Evolutionary conservation across 441 rosid species (phyloP).

Genomic region (Erysimum cheiri): DNA sequence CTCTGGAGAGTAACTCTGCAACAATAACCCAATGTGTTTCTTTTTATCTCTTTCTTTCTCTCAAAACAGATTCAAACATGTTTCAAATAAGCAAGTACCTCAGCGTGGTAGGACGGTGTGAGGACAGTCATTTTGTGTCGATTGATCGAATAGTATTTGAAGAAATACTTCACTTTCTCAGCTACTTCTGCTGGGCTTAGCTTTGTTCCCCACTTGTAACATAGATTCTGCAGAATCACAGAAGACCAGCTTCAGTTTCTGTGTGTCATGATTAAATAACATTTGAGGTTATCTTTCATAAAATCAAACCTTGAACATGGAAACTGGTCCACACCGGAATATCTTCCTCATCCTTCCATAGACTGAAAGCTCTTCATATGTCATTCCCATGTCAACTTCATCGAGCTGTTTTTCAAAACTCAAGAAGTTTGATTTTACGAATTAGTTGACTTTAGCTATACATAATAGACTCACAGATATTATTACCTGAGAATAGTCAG

Average conservation of each 20-base stretch:
- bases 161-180: constrained; percentile 90
- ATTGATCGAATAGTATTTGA: constrained; percentile 90
- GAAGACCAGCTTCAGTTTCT: constrained; percentile 21
- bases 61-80: constrained; percentile 2
- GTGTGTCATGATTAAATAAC: constrained; percentile 1
- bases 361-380: constrained; percentile 93
- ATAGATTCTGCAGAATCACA: constrained; percentile 73
- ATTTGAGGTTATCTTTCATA: not conserved
- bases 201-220: constrained; percentile 90
- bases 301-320: constrained; percentile 67
- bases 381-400: constrained; percentile 99
- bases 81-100: constrained; percentile 52
- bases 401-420: constrained; percentile 69
- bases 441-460: not conserved
- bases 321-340: constrained; percentile 92
- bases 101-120: constrained; percentile 94
- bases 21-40: not conserved
- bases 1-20: constrained; percentile 93
- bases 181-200: constrained; percentile 83
- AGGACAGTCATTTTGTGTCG: constrained; percentile 92
- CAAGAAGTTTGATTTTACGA: not conserved
- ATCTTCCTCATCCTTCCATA: constrained; percentile 92
- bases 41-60: not conserved
- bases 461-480: not conserved
- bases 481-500: constrained; percentile 85